Evolutionary conservation across 1,139 yeast species (phyloP), one percentile per base, ranked within the genome.

Genomic region (Magnusiomyces fungicola): DNA sequence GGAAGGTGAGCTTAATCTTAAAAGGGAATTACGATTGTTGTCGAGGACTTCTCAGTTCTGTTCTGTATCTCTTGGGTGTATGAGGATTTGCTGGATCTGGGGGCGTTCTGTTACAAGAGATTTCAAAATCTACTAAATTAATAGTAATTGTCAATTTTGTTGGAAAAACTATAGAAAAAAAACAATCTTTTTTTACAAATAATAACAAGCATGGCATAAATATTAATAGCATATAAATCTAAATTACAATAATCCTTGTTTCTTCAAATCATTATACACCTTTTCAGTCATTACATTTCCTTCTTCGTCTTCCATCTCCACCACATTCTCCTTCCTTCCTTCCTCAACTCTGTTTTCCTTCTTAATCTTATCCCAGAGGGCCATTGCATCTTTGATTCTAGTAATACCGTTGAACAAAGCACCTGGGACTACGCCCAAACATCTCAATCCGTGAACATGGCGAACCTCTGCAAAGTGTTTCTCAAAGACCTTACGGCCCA

Each of bases 201-300:
- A n/a, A n/a, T n/a, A n/a, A n/a, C n/a, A n/a, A n/a, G n/a, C n/a
- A n/a, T n/a, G n/a, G n/a, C n/a, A n/a, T n/a, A n/a, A n/a, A n/a
- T n/a, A n/a, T n/a, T n/a, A n/a, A n/a, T n/a, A n/a, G n/a, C n/a
- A n/a, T 32, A 32, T 38, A 21, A 21, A 21, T 38, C 19, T 19
- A 7, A 34, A 25, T 42, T 60, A 80, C 45, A 83, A 62, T 43
- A 87, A 69, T 0, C 97, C 97, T 65, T 90, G 97, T 56, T 78
- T 82, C 66, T 87, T 85, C 62, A 90, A 73, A 58, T 90, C 96
- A 38, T 81, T 73, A 66, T 86, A 90, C 43, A 88, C 92, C 59
- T 79, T 78, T 56, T 81, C 83, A 32, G 84, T 76, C 95, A 92
- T 84, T 21, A 88, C 96, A 63, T 92, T 90, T 7, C 97, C 98